These are phyloP conservation scores for Podila horticola DNA, from an alignment of 192 early-diverging fungal genomes.

Conservation along the genomic window DNA sequence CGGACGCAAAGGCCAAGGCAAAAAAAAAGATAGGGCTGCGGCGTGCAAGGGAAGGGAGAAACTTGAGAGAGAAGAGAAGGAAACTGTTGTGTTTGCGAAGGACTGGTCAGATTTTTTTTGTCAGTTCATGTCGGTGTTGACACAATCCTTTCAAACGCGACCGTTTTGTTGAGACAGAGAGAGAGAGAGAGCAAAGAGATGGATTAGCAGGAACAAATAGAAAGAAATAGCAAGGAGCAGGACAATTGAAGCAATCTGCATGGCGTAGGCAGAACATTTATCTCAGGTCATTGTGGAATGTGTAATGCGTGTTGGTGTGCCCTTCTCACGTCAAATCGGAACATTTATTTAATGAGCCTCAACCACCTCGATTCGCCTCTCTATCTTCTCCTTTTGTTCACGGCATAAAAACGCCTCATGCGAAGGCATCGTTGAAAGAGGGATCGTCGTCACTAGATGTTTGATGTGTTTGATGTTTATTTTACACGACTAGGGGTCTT, in stretches of 20 bases:
- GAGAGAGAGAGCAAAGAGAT: conserved; percentile 6
- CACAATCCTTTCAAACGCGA: conserved; percentile 31
- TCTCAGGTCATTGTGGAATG: not conserved
- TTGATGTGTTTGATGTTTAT: too few relatives aligned
- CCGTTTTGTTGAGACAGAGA: conserved; percentile 11
- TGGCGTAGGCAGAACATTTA: not conserved
- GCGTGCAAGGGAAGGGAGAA: not conserved
- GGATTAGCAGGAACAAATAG: not conserved
- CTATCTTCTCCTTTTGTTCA: too few relatives aligned
- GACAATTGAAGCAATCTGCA: not conserved
- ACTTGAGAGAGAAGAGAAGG: not conserved
- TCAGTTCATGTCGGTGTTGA: not conserved
- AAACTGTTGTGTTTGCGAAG: conserved; percentile 13
- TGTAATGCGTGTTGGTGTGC: not conserved
- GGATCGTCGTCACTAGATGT: too few relatives aligned
- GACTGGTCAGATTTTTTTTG: not conserved
- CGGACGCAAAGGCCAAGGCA: not conserved
- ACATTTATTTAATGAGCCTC: too few relatives aligned
- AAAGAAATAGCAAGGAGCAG: not conserved
- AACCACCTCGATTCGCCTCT: too few relatives aligned
- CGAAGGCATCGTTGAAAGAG: too few relatives aligned
- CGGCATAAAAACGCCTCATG: too few relatives aligned
- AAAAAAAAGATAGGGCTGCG: not conserved
- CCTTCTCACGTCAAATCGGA: too few relatives aligned
- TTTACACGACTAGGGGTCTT: not conserved